Evolutionary conservation across 345 rosid genomes (phyloP), one percentile per base, ranked within the genome.

Genomic region (Schrenkiella parvula): DNA sequence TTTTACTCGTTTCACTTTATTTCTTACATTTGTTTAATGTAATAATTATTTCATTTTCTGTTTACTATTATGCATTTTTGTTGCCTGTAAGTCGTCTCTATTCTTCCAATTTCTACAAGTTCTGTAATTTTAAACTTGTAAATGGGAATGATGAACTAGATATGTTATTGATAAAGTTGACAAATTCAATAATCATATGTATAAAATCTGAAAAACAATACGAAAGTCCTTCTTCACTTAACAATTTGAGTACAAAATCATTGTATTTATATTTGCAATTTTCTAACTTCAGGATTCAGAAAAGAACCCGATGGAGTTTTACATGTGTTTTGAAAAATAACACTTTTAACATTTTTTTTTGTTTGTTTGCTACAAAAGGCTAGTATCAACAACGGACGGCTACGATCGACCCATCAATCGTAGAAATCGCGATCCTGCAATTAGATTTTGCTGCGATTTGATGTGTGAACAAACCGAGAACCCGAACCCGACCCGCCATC

Each of bases 401-500:
- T 44, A 92, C 71, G 23, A 95, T 93, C 44, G 93, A 82, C 31
- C 99, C 99, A 80, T 90, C 98, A 38, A 58, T 82, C 62, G 84
- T 86, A 15, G 92, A 80, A 68, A 90, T 76, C 17, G 82, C 84
- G 42, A 92, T 87, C 69, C 87, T 78, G 64, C 99, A 95, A 2
- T 38, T 82, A 2, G 86, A 51, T 68, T 73, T 87, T 0, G 88
- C 86, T 31, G 82, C 83, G 56, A 89, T 85, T 15, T 83, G 85
- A 52, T 95, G 99, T 1, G 92, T 87, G 64, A 95, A 90, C 76
- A 95, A 53, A 37, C 85, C 87, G 55, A 95, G 56, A 15, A 95
- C 91, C 80, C 95, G 84, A 61, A 92, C 89, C 80, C 89, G 88
- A 74, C 99, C 99, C 51, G 74, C 89, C 82, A 85, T 78, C 51